Evolutionary conservation across 305 asterid genomes (phyloP), one percentile per base, ranked within the genome.

Genomic region (Fraxinus albicans): DNA sequence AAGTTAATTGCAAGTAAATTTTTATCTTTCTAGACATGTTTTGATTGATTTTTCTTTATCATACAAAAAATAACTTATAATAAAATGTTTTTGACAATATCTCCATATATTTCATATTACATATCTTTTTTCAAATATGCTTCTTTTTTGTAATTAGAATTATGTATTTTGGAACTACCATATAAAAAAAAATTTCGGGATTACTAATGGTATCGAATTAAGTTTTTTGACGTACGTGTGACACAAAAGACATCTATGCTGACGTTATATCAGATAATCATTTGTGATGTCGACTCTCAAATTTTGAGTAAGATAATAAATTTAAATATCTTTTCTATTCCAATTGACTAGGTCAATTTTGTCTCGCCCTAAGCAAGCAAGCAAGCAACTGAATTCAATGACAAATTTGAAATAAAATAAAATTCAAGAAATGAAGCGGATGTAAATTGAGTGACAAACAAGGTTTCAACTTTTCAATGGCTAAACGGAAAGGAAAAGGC

Each of bases 401-500:
- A 47, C 3, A 13, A 47, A 47, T 47, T 47, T 17, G 58, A 47
- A 47, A 47, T 47, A 47, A 47, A 47, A 47, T 13, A 15, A 47
- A 47, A 47, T 47, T 47, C 58, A 47, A 47, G 19, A 47, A 47
- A 47, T 4, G 58, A 47, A 21, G 33, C 13, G 72, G 29, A 9
- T 6, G 29, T 60, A 60, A 60, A 60, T 47, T 60, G 72, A 60
- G 27, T 6, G 69, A 58, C 29, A 0, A 58, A 6, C 29, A 58
- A 6, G 33, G 72, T 60, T 21, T 60, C 33, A 60, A 60, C 33
- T 0, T 25, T 63, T 65, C 34, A 65, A 65, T 65, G 35, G 34
- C 7, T 65, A 25, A 25, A 74, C 33, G 82, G 80, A 82, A 76
- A 84, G 80, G 1, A 80, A 60, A 83, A 73, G 75, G 83, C 13